phyloP scores from a whole-genome alignment of 2,329 filamentous ascomycete species.

The Cladosporium oxysporum region DNA sequence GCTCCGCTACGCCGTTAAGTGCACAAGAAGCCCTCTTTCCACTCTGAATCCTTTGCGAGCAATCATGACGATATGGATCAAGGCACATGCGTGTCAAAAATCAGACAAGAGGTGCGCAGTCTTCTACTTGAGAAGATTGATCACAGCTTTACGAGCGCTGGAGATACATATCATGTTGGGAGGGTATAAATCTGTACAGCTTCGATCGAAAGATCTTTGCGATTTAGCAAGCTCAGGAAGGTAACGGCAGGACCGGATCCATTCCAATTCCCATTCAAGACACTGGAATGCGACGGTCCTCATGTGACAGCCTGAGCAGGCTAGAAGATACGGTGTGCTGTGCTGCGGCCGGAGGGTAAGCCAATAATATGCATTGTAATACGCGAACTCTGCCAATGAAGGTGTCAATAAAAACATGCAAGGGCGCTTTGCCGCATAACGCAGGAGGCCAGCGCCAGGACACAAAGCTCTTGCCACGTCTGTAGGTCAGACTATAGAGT shows the following conservation, averaged over 20 bases:
- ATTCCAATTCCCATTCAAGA: neutral
- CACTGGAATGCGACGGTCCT: neutral
- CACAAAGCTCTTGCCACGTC: neutral
- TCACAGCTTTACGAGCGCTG: neutral
- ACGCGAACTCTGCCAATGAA: neutral
- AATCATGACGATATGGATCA: too few species aligned
- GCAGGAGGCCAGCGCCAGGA: neutral
- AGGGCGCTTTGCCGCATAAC: neutral
- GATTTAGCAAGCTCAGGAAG: neutral
- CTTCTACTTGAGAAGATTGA: neutral
- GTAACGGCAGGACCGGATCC: neutral
- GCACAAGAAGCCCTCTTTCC: neutral
- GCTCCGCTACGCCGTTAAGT: neutral
- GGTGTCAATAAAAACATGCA: neutral
- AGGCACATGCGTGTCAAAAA: neutral
- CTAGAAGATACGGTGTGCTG: too few species aligned
- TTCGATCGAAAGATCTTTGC: too few species aligned
- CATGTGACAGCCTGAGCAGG: neutral
- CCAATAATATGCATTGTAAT: neutral
- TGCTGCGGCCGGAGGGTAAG: too few species aligned
- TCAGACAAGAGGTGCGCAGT: neutral
- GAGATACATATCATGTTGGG: neutral
- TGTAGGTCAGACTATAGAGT: neutral
- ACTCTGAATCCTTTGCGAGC: too few species aligned
- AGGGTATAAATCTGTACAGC: neutral